Percentiles rank a stretch among this genome's conserved stretches.
phyloP scores from a whole-genome alignment of 148 eudicot species.

The Camellia granthamiana region DNA sequence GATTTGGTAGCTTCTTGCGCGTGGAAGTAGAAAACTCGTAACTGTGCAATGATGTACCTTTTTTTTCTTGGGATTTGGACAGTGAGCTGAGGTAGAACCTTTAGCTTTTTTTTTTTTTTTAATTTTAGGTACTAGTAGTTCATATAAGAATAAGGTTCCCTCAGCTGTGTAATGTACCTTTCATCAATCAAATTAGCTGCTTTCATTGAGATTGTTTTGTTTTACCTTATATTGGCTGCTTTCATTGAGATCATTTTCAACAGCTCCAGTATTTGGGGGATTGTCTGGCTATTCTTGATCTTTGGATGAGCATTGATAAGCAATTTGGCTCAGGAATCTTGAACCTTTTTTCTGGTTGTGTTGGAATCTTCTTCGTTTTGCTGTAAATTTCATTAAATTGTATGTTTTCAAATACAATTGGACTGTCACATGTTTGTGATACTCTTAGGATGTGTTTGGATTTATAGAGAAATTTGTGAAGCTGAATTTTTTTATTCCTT shows the following conservation, averaged over 20 bases:
- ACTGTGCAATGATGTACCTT: neutral
- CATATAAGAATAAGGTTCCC: neutral
- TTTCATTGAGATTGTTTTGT: neutral
- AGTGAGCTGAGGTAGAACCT: neutral
- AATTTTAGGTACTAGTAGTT: neutral
- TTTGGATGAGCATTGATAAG: neutral
- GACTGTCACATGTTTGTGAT: no score
- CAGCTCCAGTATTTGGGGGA: neutral
- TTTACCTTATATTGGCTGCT: neutral
- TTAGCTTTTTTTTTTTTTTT: neutral
- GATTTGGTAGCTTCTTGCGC: slow-evolving; percentile 72
- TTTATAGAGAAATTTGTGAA: no score
- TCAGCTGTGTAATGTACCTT: neutral
- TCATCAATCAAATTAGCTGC: neutral
- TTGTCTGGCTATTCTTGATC: neutral
- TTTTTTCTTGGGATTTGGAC: neutral
- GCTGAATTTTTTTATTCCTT: no score
- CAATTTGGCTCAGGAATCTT: neutral
- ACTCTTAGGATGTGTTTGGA: no score
- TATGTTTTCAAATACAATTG: neutral
- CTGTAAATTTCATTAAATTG: neutral
- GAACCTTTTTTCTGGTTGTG: neutral
- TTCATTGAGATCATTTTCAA: neutral
- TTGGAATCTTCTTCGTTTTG: neutral
- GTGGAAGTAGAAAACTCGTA: slow-evolving; percentile 36